A percentile compares a stretch with the other conserved stretches of the same genome.
These are phyloP conservation scores for Caryocar brasiliense DNA, from an alignment of 441 rosid genomes.

Conservation along the genomic window DNA sequence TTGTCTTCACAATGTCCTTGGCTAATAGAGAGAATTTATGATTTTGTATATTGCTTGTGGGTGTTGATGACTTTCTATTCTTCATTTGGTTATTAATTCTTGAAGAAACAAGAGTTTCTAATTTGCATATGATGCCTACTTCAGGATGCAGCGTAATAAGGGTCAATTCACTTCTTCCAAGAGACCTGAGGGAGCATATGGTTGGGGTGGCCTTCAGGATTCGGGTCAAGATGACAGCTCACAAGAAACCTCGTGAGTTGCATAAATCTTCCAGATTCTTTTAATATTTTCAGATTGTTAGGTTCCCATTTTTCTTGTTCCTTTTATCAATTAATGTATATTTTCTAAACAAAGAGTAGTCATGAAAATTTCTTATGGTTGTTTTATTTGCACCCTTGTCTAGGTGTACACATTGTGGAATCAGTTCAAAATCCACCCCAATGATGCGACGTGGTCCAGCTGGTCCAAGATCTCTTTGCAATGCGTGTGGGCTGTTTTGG, in stretches of 20 bases:
- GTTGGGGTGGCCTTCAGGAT: constrained; percentile 53
- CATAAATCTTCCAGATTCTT: not conserved
- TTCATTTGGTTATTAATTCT: too few relatives aligned
- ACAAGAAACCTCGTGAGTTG: constrained; percentile 62
- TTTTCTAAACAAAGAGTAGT: not conserved
- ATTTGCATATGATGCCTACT: too few relatives aligned
- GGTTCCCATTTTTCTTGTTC: not conserved
- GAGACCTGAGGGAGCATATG: constrained; percentile 54
- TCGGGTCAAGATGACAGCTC: constrained; percentile 61
- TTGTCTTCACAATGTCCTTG: too few relatives aligned
- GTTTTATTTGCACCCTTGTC: constrained; percentile 8
- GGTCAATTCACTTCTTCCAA: constrained; percentile 90
- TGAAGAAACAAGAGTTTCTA: too few relatives aligned
- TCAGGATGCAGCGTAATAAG: constrained; percentile 93
- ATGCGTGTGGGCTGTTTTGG: constrained; percentile 97
- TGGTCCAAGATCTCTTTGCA: constrained; percentile 95
- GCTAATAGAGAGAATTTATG: too few relatives aligned
- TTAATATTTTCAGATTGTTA: not conserved
- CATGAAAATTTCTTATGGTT: not conserved
- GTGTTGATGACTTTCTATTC: too few relatives aligned
- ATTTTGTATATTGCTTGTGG: too few relatives aligned
- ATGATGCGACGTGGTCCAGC: constrained; percentile 99
- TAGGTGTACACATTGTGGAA: constrained; percentile 88
- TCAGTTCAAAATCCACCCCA: constrained; percentile 76
- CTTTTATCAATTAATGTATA: too few relatives aligned